These are phyloP conservation scores for Plantago ovata DNA, from an alignment of 257 asterid species.

Conservation along the genomic window DNA sequence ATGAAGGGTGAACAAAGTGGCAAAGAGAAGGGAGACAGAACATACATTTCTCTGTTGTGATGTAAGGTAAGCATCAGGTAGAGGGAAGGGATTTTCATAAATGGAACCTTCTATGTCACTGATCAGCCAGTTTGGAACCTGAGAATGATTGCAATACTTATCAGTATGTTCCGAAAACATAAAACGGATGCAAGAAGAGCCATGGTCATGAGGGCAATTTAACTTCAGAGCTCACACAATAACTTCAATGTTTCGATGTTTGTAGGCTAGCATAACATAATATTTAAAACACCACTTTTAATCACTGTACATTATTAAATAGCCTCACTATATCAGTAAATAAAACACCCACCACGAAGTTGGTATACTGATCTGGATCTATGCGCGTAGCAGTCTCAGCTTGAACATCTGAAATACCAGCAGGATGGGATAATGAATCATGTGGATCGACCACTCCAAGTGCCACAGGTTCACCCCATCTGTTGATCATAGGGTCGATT, in stretches of 20 bases:
- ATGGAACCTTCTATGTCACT: constrained; percentile 68
- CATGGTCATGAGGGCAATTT: too few species aligned
- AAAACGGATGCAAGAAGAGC: constrained; percentile 2
- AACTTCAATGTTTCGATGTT: too few species aligned
- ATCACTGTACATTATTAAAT: background rate
- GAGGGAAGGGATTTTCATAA: constrained; percentile 71
- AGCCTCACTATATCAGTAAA: constrained; percentile 7
- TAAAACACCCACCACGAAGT: constrained; percentile 53
- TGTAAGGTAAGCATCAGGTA: constrained; percentile 77
- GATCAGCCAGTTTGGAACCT: constrained; percentile 86
- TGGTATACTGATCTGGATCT: constrained; percentile 81
- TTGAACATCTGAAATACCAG: constrained; percentile 86
- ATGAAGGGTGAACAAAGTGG: too few species aligned
- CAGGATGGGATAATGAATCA: constrained; percentile 90
- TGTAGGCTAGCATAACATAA: too few species aligned
- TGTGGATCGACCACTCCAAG: constrained; percentile 95
- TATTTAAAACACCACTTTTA: background rate
- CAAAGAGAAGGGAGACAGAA: constrained; percentile 1
- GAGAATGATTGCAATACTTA: constrained; percentile 19
- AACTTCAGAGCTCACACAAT: too few species aligned
- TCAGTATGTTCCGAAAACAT: constrained; percentile 2
- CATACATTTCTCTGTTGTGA: constrained; percentile 85
- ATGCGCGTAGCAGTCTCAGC: constrained; percentile 78
- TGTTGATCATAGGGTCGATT: constrained; percentile 57
- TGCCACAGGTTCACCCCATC: constrained; percentile 79